Evolutionary conservation across 2,329 filamentous ascomycete species (phyloP), one percentile per base, ranked within the genome.

Genomic region (Fusarium heterosporum): DNA sequence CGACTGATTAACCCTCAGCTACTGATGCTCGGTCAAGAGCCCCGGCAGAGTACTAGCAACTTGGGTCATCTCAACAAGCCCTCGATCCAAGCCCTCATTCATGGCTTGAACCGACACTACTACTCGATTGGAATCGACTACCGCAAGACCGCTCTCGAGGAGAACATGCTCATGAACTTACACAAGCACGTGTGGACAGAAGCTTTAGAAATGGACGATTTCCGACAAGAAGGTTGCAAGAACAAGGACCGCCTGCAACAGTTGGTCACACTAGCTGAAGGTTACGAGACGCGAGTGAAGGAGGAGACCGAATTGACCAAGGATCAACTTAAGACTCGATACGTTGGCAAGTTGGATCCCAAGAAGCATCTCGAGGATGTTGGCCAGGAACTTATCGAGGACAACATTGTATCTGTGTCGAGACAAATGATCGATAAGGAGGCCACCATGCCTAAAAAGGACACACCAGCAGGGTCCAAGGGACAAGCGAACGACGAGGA

Each of bases 151-250:
- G 95, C 93, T 1, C 84, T 99, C 49, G 96, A 99, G 79, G 96
- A 99, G 85, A 98, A 97, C 81, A 99, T 99, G 96, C 81, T 99
- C 74, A 99, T 99, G 96, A 99, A 99, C 78, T 84, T 99, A 70
- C 96, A 99, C 87, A 99, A 99, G 85, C 96, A 98, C 72, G 94
- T 97, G 42, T 99, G 96, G 96, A 99, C 96, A 1, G 96, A 99
- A 79, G 96, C 95, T 7, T 81, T 99, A 69, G 89, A 97, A 78
- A 98, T 99, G 93, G 92, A 95, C 63, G 94, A 98, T 79, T 99
- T 99, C 85, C 87, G 90, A 69, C 83, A 88, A 57, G 95, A 98
- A 77, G 93, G 90, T 55, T 84, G 89, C 68, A 89, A 91, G 78
- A 99, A 97, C 78, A 92, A 94, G 77, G 94, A 97, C 55, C 88